Evolutionary conservation across 441 rosid genomes (phyloP).

Genomic region (Aquilaria agallochum): DNA sequence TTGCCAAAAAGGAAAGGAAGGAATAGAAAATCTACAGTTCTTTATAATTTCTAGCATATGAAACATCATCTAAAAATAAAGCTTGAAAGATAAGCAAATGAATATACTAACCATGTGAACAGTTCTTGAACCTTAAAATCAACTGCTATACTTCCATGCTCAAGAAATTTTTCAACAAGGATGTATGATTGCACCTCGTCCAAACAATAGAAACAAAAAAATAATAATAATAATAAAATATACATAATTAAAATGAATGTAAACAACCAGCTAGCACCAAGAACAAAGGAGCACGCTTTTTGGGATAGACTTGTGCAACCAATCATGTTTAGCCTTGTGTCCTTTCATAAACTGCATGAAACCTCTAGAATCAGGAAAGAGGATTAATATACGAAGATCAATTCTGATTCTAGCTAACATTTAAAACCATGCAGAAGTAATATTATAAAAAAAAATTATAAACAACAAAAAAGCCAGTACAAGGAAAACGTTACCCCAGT

Average conservation of each 20-base stretch:
- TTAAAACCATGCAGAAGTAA: no score
- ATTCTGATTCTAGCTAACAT: no score
- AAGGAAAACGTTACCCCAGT: no score
- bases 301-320: no score
- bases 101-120: slow-evolving; percentile 58
- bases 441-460: no score
- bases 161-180: slow-evolving; percentile 63
- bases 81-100: background rate
- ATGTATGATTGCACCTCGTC: slow-evolving; percentile 96
- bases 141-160: slow-evolving; percentile 29
- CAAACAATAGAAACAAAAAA: slow-evolving; percentile 44
- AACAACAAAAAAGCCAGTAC: no score
- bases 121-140: slow-evolving; percentile 49
- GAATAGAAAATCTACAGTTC: background rate
- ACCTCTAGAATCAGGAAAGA: no score
- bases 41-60: background rate
- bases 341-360: no score
- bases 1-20: background rate
- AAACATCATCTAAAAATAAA: background rate
- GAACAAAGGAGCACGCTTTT: no score
- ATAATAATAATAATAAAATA: background rate
- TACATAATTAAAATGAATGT: background rate
- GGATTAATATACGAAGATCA: no score
- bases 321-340: no score
- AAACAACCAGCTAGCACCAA: background rate